Base-by-base conservation (phyloP, 352 stramenopile genomes). In the Pythium rhizo-oryzae region DNA sequence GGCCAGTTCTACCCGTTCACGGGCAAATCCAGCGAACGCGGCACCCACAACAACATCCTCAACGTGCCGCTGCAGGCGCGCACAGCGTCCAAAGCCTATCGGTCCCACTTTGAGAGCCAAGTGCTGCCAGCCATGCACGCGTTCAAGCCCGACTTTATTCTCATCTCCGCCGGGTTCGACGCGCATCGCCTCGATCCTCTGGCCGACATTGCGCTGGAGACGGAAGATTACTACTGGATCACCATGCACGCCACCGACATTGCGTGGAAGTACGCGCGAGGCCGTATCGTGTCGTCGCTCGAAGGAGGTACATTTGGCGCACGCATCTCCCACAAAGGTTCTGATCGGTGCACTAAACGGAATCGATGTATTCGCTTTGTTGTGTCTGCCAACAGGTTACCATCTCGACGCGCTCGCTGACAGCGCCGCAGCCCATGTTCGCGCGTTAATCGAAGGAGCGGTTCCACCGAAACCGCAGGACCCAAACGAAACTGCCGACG, bases 161-260 rank as follows among this genome's bases (percentile, higher is more conserved):
- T 99, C 55, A 78, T 99, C 53, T 98, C 89, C 23, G 94, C 96
- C 39, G 97, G 97, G 12, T 99, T 99, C 75, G 97, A 99, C 78
- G 96, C 92, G 7, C 95, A 98, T 67, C 77, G 89, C 50, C 96
- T 97, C 68, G 94, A 98, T 75, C 92, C 92, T 11, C 75, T 98
- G 28, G 89, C 90, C n/a, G 82, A 92, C 41, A 91, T 90, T 63
- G 30, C 75, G n/a, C 65, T 97, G 2, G 85, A 89, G 18, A 83
- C 83, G 2, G 57, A 62, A 0, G 80, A 84, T 16, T 91, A 84
- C 55, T 79, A 80, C 21, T 71, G 68, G 61, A 75, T 70, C 50
- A 75, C 67, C 37, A 63, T 67, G 28, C 66, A 72, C 21, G 87
- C 92, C 65, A 90, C 81, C 8, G 61, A 75, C 25, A 67, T 74